Percentiles rank a stretch among this genome's conserved stretches.
Evolutionary conservation across 208 protist species (phyloP).

Genomic region (Strigomonas galati): DNA sequence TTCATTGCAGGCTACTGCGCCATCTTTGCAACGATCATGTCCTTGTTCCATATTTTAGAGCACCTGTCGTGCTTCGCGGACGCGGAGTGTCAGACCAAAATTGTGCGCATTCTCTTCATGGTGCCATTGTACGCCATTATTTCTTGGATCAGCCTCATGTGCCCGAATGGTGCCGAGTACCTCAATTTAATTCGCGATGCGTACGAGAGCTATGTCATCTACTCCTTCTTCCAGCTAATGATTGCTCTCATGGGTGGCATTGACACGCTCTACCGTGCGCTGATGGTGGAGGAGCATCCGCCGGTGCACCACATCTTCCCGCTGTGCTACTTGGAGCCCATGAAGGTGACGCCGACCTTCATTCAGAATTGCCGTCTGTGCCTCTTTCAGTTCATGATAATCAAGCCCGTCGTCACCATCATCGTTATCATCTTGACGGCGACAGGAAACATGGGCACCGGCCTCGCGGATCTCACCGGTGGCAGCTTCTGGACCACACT

Average conservation of each 20-base stretch:
- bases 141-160: constrained; percentile 77
- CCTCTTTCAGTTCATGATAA: constrained; percentile 91
- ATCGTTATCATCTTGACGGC: constrained; percentile 78
- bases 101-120: constrained; percentile 94
- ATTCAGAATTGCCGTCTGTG: constrained; percentile 84
- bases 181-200: constrained; percentile 89
- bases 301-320: constrained; percentile 80
- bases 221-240: constrained; percentile 94
- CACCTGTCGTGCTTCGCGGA: constrained; percentile 88
- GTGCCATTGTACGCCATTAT: constrained; percentile 90
- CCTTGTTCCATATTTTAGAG: constrained; percentile 88
- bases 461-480: constrained; percentile 72
- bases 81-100: constrained; percentile 88
- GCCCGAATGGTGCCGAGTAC: constrained; percentile 72
- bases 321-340: constrained; percentile 76
- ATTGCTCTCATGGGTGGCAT: constrained; percentile 89
- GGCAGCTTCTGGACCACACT: constrained; percentile 89
- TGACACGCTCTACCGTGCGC: constrained; percentile 78
- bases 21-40: constrained; percentile 84
- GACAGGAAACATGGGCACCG: constrained; percentile 59
- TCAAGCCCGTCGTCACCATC: constrained; percentile 85
- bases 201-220: constrained; percentile 94
- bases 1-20: constrained; percentile 88
- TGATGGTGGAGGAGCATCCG: constrained; percentile 81
- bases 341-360: constrained; percentile 82